Conservation (phyloP, 2,329 filamentous ascomycete species). For the Alternaria brassicae region DNA sequence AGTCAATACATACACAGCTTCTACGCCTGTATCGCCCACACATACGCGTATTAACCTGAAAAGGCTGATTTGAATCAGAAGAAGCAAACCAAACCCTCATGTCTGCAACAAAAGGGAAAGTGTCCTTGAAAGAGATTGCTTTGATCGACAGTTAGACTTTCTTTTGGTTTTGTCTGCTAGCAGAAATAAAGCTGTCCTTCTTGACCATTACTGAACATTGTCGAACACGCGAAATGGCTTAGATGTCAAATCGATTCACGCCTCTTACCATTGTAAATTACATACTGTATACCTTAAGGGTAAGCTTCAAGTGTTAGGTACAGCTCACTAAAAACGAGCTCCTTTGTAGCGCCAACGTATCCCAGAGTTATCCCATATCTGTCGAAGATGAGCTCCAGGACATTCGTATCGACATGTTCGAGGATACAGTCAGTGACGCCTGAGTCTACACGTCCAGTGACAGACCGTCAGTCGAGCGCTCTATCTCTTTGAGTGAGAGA, state of each 20-base stretch:
- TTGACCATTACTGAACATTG: not conserved
- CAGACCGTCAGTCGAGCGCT: not conserved
- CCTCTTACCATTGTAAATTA: conserved; percentile 25
- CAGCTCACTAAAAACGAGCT: too few species aligned
- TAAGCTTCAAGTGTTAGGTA: too few species aligned
- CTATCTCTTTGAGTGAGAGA: not conserved
- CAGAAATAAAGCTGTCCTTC: not conserved
- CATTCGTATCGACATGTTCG: too few species aligned
- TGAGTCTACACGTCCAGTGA: not conserved
- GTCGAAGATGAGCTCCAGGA: too few species aligned
- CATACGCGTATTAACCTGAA: not conserved
- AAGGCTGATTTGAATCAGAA: not conserved
- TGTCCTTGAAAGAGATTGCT: not conserved
- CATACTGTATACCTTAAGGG: too few species aligned
- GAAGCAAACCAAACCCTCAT: not conserved
- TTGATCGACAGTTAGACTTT: not conserved
- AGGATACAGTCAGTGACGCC: not conserved
- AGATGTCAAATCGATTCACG: conserved; percentile 27
- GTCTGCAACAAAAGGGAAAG: not conserved
- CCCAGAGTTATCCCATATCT: too few species aligned
- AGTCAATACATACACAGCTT: not conserved
- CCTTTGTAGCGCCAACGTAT: too few species aligned
- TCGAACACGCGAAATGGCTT: not conserved
- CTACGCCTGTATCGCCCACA: not conserved
- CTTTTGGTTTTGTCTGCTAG: not conserved